phyloP scores from a whole-genome alignment of 768 basidiomycete genomes.

The Leccinellum rugosiceps region DNA sequence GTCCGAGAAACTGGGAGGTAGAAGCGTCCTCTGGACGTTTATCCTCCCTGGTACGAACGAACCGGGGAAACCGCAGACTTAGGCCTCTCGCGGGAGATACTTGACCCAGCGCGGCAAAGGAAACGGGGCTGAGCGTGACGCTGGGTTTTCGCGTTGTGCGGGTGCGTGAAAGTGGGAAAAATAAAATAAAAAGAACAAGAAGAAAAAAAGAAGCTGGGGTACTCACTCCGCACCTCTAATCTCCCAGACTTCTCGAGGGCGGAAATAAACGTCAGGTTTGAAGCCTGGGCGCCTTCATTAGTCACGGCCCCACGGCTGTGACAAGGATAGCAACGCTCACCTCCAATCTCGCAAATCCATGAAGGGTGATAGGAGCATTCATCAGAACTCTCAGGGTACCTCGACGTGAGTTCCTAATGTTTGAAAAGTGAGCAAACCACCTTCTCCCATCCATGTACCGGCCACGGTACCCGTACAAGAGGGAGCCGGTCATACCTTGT shows the following conservation, averaged over 20 bases:
- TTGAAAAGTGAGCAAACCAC: constrained; percentile 17
- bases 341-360: constrained; percentile 66
- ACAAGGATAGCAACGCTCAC: constrained; percentile 33
- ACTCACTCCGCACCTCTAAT: constrained; percentile 72
- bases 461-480: background rate
- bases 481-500: constrained; percentile 46
- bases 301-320: background rate
- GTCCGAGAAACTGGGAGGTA: constrained; percentile 63
- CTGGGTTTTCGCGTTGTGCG: constrained; percentile 33
- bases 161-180: background rate
- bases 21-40: constrained; percentile 72
- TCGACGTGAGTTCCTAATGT: constrained; percentile 53
- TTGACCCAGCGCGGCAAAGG: constrained; percentile 68
- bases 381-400: constrained; percentile 57
- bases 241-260: constrained; percentile 84
- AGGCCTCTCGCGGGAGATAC: constrained; percentile 61
- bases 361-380: constrained; percentile 49
- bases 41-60: constrained; percentile 71
- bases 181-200: background rate
- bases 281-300: constrained; percentile 40
- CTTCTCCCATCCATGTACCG: background rate
- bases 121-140: constrained; percentile 83
- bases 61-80: constrained; percentile 85
- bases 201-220: background rate
- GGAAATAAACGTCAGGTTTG: constrained; percentile 65